Base-by-base conservation (phyloP, 2,329 filamentous ascomycete species). In the Pseudopithomyces maydicus region DNA sequence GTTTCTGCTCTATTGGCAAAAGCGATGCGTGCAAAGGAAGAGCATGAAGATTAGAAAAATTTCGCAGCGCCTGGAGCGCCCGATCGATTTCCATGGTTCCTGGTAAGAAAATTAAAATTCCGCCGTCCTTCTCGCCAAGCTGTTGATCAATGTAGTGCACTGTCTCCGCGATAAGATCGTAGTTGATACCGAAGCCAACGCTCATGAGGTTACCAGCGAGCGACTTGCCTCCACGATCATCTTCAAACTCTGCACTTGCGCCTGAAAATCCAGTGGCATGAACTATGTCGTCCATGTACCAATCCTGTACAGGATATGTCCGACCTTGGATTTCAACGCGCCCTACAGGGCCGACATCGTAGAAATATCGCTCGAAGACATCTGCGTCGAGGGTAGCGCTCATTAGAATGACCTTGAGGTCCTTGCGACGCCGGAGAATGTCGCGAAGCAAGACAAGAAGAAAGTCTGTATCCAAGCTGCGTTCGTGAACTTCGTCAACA, bases 401-500 rank as follows among this genome's bases (percentile, higher is more conserved):
- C 95, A 99, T 99, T 35, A 99, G 82, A 12, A 99, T 88, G 39
- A 98, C 84, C 74, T 94, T 97, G 36, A 98, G 83, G 61, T 96
- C 90, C 66, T 87, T 88, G 47, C 90, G 85, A 63, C 83, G 82
- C 56, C 84, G 85, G 62, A 97, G 77, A 6, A 97, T 91, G 72
- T 97, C 90, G 54, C 92, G 87, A 33, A 99, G 80, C 49, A 99
- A 84, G 42, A 93, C 92, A 51, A 99, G 83, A 10, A 98, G 80
- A 70, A 99, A 97, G 73, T 99, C 94, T 0, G 93, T 97, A 70
- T 98, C 95, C 10, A 99, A 81, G 77, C 91, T 96, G 53, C 94
- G 87, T 76, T 99, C 94, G 78, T 99, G 94, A 2, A 98, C 94
- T 76, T 99, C 94, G 72, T 99, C 94, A 43, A 98, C 92, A 17